Base-by-base conservation (phyloP, 192 early-diverging fungal species). In the Rhizophlyctis rosea region DNA sequence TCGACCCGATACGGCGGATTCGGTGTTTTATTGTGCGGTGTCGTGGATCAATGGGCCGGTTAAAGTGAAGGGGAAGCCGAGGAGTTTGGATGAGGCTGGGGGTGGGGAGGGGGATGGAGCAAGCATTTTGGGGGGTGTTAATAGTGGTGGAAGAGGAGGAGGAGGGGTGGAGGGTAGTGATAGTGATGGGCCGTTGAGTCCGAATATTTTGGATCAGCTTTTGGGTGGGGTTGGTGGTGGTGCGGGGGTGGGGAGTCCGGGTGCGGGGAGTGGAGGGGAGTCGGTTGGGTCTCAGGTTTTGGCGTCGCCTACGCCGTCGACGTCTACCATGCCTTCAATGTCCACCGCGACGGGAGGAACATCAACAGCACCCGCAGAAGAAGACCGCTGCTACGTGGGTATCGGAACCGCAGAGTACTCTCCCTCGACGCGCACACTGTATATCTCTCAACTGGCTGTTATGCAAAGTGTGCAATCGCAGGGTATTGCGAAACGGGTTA, bases 401-500 rank as follows among this genome's bases (percentile, higher is more conserved):
- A n/a, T 65, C 54, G 55, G 63, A 53, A 47, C 39, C 1, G 21
- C 54, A 25, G 21, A 54, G n/a, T 34, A 65, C 63, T 47, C 47
- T 18, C 54, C 53, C 23, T 27, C 36, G 11, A 65, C 63, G 21
- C 34, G 53, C 21, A 48, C 63, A n/a, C 47, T 65, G 4, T 57
- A 56, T 44, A 33, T 65, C n/a, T 34, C 54, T 18, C 2, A 65
- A 48, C 33, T 65, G 27, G 63, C 51, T 55, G 63, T 65, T 9
- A 7, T 65, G 54, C 63, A 65, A 36, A 57, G 54, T 31, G 54
- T 34, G 0, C 63, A 65, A 25, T 48, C 47, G 7, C 63, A 65
- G 7, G 63, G 63, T 11, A 65, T 65, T 29, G 63, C 63, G 2
- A 21, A 57, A 21, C 1, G 47, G 13, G 39, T 65, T 24, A 65